Evolutionary conservation across 495 filamentous ascomycete genomes (phyloP).

Genomic region (Penicillium malachiteum): DNA sequence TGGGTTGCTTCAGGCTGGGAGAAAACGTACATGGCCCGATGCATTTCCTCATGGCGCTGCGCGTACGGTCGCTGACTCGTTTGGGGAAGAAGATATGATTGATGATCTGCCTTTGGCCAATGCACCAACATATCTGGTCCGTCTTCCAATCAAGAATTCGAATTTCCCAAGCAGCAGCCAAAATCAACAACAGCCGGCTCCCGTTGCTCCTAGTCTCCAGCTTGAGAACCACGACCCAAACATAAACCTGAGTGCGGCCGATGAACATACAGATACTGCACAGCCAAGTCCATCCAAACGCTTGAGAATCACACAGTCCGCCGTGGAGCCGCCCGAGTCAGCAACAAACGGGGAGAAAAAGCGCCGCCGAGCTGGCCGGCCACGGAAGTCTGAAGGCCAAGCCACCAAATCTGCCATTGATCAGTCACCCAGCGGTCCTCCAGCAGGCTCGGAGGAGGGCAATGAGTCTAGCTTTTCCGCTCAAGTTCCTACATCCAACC

Average conservation of each 20-base stretch:
- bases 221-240: not conserved
- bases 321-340: constrained; percentile 3
- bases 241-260: constrained; percentile 1
- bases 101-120: constrained; percentile 30
- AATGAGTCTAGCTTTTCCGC: not conserved
- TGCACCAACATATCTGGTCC: constrained; percentile 16
- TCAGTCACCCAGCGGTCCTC: constrained; percentile 12
- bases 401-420: constrained; percentile 13
- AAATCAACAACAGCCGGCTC: not conserved
- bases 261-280: not conserved
- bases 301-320: constrained; percentile 25
- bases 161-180: not conserved
- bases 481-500: not conserved
- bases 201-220: not conserved
- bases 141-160: constrained; percentile 31
- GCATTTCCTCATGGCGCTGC: constrained; percentile 26
- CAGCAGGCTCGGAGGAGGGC: not conserved
- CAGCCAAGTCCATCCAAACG: constrained; percentile 31
- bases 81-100: constrained; percentile 38
- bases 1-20: constrained; percentile 37
- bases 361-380: constrained; percentile 23
- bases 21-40: constrained; percentile 39
- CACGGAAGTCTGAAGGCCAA: constrained; percentile 33
- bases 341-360: constrained; percentile 13
- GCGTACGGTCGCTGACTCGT: constrained; percentile 36